Base-by-base conservation (phyloP, 305 asterid species). In the Fraxinus sp. region DNA sequence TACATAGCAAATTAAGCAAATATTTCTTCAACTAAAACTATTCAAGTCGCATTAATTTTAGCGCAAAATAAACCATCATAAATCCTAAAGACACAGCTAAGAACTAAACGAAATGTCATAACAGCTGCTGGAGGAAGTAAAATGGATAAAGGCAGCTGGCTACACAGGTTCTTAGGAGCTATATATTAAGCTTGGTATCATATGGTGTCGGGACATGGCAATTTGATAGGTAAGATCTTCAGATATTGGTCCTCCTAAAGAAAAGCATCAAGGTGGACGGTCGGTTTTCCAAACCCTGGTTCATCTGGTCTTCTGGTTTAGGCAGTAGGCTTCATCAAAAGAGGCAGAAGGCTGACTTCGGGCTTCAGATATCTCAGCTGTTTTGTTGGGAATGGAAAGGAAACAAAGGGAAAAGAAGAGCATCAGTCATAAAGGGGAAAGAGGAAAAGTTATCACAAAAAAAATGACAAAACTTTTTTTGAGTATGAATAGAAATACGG, bases 251-350 rank as follows among this genome's bases (percentile, higher is more conserved):
- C 93, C 93, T 64, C 72, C 72, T 91, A 91, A 87, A 86, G 90
- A 87, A 90, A 91, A 93, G 92, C 97, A 89, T 93, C 97, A 89
- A 89, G 93, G 91, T 91, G 88, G 94, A 94, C 90, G 93, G 89
- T 88, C 93, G 81, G 88, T 81, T 90, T 66, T 90, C 91, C 88
- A 87, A 84, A 89, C 88, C 88, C 89, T 88, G 93, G 84, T 85
- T 88, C 97, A 90, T 89, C 98, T 89, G 97, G 94, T 87, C 99
- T 88, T 91, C 98, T 78, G 97, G 97, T 94, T 94, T 88, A 90
- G 98, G 95, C 97, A 84, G 91, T 89, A 90, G 93, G 96, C 94
- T 88, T 91, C 94, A 86, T 85, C 94, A 87, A 89, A 87, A 11
- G 86, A 88, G 89, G 89, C 91, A 72, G 79, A 86, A 86, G 94